These are phyloP conservation scores for Cucurbita argyrosperma DNA, from an alignment of 306 rosid species.

Conservation along the genomic window DNA sequence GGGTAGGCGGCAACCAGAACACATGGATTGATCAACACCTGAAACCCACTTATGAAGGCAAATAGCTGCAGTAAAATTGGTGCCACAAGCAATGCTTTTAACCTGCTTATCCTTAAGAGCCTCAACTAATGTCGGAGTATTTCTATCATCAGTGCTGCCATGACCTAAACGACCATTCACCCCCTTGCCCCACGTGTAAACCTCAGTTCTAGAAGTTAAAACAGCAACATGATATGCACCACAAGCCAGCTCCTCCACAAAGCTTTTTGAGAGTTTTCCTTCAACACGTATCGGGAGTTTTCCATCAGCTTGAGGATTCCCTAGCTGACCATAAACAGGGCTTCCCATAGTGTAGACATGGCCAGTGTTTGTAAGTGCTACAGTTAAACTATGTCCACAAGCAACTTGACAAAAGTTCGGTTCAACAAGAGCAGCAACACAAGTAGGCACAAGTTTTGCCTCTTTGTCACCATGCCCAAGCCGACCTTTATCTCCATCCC, in stretches of 20 bases:
- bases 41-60: constrained; percentile 99
- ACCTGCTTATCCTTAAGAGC: constrained; percentile 93
- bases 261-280: constrained; percentile 70
- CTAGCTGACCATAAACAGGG: constrained; percentile 93
- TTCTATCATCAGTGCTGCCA: constrained; percentile 77
- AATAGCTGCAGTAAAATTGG: constrained; percentile 85
- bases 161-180: constrained; percentile 98
- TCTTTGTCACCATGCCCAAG: constrained; percentile 98
- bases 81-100: constrained; percentile 87
- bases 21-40: constrained; percentile 97
- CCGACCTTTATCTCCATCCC: constrained; percentile 98
- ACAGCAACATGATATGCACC: constrained; percentile 97
- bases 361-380: constrained; percentile 80
- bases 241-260: constrained; percentile 95
- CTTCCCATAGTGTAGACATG: constrained; percentile 94
- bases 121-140: constrained; percentile 67
- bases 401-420: constrained; percentile 86
- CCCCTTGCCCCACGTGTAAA: constrained; percentile 98
- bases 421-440: constrained; percentile 88
- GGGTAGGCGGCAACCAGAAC: constrained; percentile 92
- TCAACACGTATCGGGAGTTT: constrained; percentile 69
- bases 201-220: constrained; percentile 92
- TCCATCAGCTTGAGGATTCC: constrained; percentile 84
- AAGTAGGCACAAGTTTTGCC: constrained; percentile 93
- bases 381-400: constrained; percentile 92